Base-by-base conservation (phyloP, 1,284 basidiomycete genomes). In the Porodaedalea pini region DNA sequence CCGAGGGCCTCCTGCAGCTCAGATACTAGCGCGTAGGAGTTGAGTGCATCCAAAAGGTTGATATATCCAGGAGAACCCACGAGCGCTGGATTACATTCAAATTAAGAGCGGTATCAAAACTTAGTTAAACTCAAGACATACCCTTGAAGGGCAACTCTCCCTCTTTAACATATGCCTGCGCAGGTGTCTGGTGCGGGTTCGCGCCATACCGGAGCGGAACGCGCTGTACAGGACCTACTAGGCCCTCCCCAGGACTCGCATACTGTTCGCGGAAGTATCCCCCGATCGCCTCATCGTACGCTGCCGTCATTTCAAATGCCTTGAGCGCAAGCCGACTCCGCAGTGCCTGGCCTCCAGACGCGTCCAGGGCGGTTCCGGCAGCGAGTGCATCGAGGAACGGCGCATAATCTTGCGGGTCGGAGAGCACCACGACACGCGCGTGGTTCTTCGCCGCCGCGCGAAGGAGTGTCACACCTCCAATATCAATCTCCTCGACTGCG, bases 401-500 rank as follows among this genome's bases (percentile, higher is more conserved):
- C 50, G 79, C 71, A 71, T 99, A 99, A 74, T 99, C 97, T n/a
- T 81, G 75, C 11, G 97, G 97, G 70, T 97, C 94, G 52, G 92
- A 97, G 56, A 99, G 80, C 60, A 99, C 88, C 29, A 88, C 89
- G 21, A 96, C 93, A 51, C 94, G 90, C 60, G 83, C 90, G 76
- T 99, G 97, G 75, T 99, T 99, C 78, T 99, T 99, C 59, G 97
- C 97, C 4, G 95, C 97, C 5, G 97, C 97, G 57, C 97, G 91
- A 52, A 99, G 86, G 23, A 99, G 88, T 1, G 97, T 99, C 41
- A 99, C 97, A 48, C 97, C 97, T 4, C 97, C 97, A 63, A 99
- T 99, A 74, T 99, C 97, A 66, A 99, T 91, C 75, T 99, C 97
- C 72, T 99, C 97, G 58, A 60, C 88, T 11, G 96, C 96, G 61